These are phyloP conservation scores for Cladosporium velox DNA, from an alignment of 2,329 filamentous ascomycete species.

Conservation along the genomic window DNA sequence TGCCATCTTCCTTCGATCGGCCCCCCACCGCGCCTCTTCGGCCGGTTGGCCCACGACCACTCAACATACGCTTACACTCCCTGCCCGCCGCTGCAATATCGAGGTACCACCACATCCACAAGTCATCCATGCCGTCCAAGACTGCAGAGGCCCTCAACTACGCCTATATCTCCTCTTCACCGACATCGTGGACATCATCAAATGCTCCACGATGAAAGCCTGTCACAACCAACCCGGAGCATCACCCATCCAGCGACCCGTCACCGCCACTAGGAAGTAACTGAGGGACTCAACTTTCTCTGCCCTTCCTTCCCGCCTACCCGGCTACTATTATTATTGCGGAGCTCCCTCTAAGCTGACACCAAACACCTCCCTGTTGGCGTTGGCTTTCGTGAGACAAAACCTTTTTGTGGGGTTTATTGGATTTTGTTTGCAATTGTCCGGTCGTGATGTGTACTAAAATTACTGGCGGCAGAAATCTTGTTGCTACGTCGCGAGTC, in stretches of 20 bases:
- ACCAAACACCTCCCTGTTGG: conserved; percentile 4
- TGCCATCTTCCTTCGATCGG: conserved; percentile 9
- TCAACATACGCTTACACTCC: conserved; percentile 2
- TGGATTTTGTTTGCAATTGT: neutral
- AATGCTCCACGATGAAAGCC: neutral
- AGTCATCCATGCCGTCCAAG: conserved; percentile 12
- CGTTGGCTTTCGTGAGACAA: conserved; percentile 17
- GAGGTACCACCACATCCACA: neutral
- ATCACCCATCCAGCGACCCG: neutral
- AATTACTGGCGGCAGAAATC: neutral
- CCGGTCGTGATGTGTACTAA: neutral
- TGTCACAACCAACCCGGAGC: neutral
- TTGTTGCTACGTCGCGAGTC: neutral
- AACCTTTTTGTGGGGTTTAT: conserved; percentile 1
- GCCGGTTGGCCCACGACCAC: neutral
- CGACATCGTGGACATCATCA: conserved; percentile 5
- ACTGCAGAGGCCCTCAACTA: neutral
- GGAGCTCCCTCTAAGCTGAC: conserved; percentile 16
- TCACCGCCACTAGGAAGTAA: neutral
- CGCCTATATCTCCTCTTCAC: conserved; percentile 15
- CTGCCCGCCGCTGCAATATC: conserved; percentile 10
- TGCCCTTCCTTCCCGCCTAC: neutral
- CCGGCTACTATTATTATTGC: conserved; percentile 11
- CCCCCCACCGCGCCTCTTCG: neutral
- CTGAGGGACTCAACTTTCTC: neutral